phyloP scores from a whole-genome alignment of 2,329 filamentous ascomycete genomes.

The Diaporthe ampelina region DNA sequence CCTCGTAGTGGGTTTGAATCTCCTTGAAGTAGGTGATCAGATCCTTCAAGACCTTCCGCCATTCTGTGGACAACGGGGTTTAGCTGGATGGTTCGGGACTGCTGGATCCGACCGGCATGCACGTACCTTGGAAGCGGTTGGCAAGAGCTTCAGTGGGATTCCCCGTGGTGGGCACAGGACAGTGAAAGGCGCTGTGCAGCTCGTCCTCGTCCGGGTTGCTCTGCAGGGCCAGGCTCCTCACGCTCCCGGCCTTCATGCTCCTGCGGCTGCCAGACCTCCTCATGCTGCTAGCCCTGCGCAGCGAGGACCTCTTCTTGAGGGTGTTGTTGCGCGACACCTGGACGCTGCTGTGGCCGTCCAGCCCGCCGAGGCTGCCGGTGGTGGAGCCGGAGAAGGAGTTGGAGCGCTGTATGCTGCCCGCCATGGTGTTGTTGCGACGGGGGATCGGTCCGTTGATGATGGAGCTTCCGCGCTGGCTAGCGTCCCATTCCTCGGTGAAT shows the following conservation, averaged over 20 bases:
- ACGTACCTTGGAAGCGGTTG: constrained; percentile 87
- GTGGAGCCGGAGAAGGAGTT: constrained; percentile 70
- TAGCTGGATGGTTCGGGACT: constrained; percentile 1
- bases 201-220: constrained; percentile 77
- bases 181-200: constrained; percentile 86
- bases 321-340: constrained; percentile 73
- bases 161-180: constrained; percentile 88
- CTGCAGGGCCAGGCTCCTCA: constrained; percentile 82
- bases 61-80: constrained; percentile 69
- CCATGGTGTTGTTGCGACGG: constrained; percentile 36
- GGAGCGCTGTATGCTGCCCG: constrained; percentile 68
- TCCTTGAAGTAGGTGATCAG: constrained; percentile 95
- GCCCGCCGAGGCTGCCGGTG: constrained; percentile 57
- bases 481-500: constrained; percentile 81
- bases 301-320: constrained; percentile 87
- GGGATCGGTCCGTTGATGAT: constrained; percentile 65
- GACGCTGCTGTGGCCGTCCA: constrained; percentile 49
- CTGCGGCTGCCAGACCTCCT: constrained; percentile 84
- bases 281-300: constrained; percentile 80
- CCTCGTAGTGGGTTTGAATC: constrained; percentile 89
- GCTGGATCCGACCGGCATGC: constrained; percentile 24
- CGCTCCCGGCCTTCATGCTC: constrained; percentile 88
- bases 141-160: constrained; percentile 91
- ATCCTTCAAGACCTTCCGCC: constrained; percentile 96
- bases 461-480: constrained; percentile 75